A percentile compares a stretch with the other conserved stretches of the same genome.
Conservation (phyloP, 2,329 filamentous ascomycete genomes). For the Lecanicillium sp. region DNA sequence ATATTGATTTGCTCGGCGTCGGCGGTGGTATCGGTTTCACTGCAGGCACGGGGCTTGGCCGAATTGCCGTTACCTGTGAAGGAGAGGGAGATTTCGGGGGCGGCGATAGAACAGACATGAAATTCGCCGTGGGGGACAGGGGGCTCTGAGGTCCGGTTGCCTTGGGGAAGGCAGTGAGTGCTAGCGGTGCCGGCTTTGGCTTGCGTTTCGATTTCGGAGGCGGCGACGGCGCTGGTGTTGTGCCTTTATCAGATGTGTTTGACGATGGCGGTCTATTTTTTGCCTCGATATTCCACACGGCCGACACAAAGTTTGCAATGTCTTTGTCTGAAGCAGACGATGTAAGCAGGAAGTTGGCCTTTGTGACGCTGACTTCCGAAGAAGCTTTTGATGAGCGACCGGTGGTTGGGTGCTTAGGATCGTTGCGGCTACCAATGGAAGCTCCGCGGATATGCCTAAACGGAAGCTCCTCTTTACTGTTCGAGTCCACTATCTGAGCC, state of each 20-base stretch:
- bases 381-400: conserved; percentile 17
- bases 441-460: conserved; percentile 32
- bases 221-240: too few species aligned
- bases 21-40: conserved; percentile 11
- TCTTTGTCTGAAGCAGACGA: conserved; percentile 46
- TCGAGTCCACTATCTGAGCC: conserved; percentile 45
- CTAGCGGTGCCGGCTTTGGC: conserved; percentile 2
- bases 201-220: neutral
- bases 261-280: too few species aligned
- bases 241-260: too few species aligned
- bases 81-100: neutral
- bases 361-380: conserved; percentile 31
- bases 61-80: neutral
- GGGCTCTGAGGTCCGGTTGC: conserved; percentile 6
- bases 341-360: conserved; percentile 50
- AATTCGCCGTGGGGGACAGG: neutral
- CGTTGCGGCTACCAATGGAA: conserved; percentile 17
- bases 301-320: conserved; percentile 44
- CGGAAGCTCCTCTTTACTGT: conserved; percentile 25
- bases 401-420: conserved; percentile 5
- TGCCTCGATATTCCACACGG: conserved; percentile 36
- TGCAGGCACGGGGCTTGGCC: neutral
- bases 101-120: conserved; percentile 6
- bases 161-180: conserved; percentile 4
- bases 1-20: conserved; percentile 4